Base-by-base conservation (phyloP, 306 rosid species). In the Medicago arabica region DNA sequence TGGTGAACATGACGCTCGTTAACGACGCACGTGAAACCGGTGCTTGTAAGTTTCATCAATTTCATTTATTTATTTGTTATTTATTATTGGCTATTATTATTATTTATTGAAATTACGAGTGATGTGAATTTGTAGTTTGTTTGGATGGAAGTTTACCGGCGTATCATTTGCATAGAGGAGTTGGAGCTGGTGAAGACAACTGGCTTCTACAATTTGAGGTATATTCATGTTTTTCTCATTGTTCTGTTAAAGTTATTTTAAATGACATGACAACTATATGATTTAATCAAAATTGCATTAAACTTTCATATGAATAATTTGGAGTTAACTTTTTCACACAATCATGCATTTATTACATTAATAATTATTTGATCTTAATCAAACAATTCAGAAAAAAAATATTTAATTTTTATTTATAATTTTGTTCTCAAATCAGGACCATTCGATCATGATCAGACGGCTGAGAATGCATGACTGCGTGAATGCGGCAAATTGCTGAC, bases 141-240 rank as follows among this genome's bases (percentile, higher is more conserved):
- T 85, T 94, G 89, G 98, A 94, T 63, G 98, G 97, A 60, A 94
- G 98, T 84, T 86, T 86, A 81, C 98, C 97, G 78, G 98, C 96
- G 65, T 94, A 94, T 78, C 98, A 92, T 67, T 76, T 85, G 66
- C 80, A 94, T 81, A 84, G 91, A 71, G 98, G 98, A 71, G 86
- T 74, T 79, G 98, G 98, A 9, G 89, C 89, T 17, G 96, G 98
- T 19, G 50, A 75, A 5, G 62, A 75, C 71, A 94, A 94, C 82
- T 94, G 98, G 97, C 91, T 92, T 72, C 82, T 94, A 17, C 96
- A 92, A 74, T 86, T 91, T 50, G 98, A 94, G 98, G 98, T 91
- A 82, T 57, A 4, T 11, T 11, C 36, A 21, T 23, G 9, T 57
- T 57, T 57, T 23, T 57, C 1, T 10, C 0, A 57, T 1, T 21